Evolutionary conservation across 2,329 filamentous ascomycete genomes (phyloP).

Genomic region (Cladophialophora carrionii): DNA sequence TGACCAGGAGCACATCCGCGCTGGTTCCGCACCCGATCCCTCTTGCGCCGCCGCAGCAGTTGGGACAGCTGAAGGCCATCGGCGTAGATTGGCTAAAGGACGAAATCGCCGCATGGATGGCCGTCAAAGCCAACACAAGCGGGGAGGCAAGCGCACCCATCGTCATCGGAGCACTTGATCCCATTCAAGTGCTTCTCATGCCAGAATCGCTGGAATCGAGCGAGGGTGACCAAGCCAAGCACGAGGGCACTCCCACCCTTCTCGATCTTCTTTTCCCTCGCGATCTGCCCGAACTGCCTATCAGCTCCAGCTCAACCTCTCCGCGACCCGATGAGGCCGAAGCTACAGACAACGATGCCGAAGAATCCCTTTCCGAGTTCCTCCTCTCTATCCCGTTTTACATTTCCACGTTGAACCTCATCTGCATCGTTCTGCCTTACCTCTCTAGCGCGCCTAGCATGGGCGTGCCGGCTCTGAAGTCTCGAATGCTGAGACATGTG

Average conservation of each 20-base stretch:
- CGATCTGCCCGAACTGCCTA: constrained; percentile 19
- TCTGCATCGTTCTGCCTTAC: constrained; percentile 30
- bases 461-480: constrained; percentile 2
- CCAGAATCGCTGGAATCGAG: constrained; percentile 1
- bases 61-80: constrained; percentile 34
- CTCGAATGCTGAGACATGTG: constrained; percentile 17
- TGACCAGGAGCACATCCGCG: constrained; percentile 31
- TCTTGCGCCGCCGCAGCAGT: constrained; percentile 28
- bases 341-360: not conserved
- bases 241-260: constrained; percentile 2
- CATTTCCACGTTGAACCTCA: constrained; percentile 37
- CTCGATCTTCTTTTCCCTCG: constrained; percentile 32
- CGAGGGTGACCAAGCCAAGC: constrained; percentile 3
- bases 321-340: constrained; percentile 1
- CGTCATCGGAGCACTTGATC: constrained; percentile 15
- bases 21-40: constrained; percentile 33
- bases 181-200: not conserved
- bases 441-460: constrained; percentile 5
- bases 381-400: constrained; percentile 35
- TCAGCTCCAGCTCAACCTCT: not conserved
- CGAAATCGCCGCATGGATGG: constrained; percentile 28
- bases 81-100: constrained; percentile 39
- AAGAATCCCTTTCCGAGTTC: constrained; percentile 25
- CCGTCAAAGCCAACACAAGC: not conserved
- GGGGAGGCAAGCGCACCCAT: not conserved